Conservation (phyloP, 1,284 basidiomycete species). For the Moesziomyces sp. region DNA sequence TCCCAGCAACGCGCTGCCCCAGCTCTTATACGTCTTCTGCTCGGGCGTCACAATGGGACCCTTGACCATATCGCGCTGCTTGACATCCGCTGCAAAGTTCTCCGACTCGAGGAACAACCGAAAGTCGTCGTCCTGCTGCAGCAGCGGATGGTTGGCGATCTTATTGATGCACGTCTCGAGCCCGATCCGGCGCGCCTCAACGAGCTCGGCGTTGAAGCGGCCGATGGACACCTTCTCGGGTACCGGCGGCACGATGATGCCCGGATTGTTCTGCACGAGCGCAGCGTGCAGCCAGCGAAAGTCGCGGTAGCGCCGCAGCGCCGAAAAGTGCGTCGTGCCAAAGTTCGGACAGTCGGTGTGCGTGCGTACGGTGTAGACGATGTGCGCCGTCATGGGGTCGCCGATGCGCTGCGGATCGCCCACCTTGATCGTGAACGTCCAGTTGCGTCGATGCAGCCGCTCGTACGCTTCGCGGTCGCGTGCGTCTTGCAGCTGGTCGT, state of each 20-base stretch:
- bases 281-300: conserved; percentile 97
- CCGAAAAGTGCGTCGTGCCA: conserved; percentile 70
- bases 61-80: conserved; percentile 73
- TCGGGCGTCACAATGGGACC: conserved; percentile 64
- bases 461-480: conserved; percentile 26
- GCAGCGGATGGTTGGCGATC: conserved; percentile 68
- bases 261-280: conserved; percentile 89
- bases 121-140: conserved; percentile 69
- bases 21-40: conserved; percentile 62
- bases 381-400: conserved; percentile 64
- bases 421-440: conserved; percentile 58
- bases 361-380: conserved; percentile 70
- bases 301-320: conserved; percentile 93
- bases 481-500: conserved; percentile 33
- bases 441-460: conserved; percentile 14
- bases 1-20: conserved; percentile 36
- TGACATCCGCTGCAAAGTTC: conserved; percentile 70
- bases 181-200: conserved; percentile 68
- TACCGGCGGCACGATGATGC: conserved; percentile 93
- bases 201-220: conserved; percentile 69
- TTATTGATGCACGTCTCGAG: conserved; percentile 69
- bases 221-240: conserved; percentile 91
- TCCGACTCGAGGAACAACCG: conserved; percentile 69
- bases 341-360: conserved; percentile 54
- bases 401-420: conserved; percentile 65